Percentiles rank a stretch among this genome's conserved stretches.
phyloP scores from a whole-genome alignment of 1,284 basidiomycete species.

The Macrocystidia cucumis region DNA sequence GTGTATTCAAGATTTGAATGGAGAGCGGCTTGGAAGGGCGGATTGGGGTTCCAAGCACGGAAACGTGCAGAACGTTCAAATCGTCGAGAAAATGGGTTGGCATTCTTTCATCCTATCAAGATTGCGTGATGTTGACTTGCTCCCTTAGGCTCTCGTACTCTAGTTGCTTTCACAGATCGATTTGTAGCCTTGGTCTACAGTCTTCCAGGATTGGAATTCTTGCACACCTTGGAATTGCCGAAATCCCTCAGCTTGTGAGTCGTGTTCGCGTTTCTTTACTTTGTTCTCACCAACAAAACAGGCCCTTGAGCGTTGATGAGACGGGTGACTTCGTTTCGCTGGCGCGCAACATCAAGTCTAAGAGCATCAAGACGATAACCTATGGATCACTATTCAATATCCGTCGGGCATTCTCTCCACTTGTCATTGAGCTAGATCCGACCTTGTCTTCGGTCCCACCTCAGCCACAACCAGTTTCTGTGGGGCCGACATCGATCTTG shows the following conservation, averaged over 20 bases:
- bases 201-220: constrained; percentile 54
- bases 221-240: constrained; percentile 43
- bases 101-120: constrained; percentile 2
- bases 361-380: constrained; percentile 28
- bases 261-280: neutral
- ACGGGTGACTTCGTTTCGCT: constrained; percentile 53
- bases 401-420: constrained; percentile 38
- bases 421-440: constrained; percentile 41
- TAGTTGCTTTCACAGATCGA: constrained; percentile 57
- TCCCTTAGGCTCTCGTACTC: constrained; percentile 42
- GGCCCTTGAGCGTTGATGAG: constrained; percentile 41
- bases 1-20: constrained; percentile 47
- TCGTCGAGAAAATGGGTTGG: constrained; percentile 49
- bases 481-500: constrained; percentile 47
- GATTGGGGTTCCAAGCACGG: constrained; percentile 53
- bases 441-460: constrained; percentile 35
- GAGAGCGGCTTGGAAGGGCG: constrained; percentile 47
- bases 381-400: constrained; percentile 55
- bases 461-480: constrained; percentile 52
- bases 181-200: constrained; percentile 57
- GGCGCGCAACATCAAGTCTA: constrained; percentile 22
- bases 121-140: neutral
- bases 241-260: constrained; percentile 34
- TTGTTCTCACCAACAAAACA: constrained; percentile 14
- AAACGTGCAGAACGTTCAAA: constrained; percentile 35